phyloP scores from a whole-genome alignment of 2,329 filamentous ascomycete genomes.

The Phyllosticta citriasiana region DNA sequence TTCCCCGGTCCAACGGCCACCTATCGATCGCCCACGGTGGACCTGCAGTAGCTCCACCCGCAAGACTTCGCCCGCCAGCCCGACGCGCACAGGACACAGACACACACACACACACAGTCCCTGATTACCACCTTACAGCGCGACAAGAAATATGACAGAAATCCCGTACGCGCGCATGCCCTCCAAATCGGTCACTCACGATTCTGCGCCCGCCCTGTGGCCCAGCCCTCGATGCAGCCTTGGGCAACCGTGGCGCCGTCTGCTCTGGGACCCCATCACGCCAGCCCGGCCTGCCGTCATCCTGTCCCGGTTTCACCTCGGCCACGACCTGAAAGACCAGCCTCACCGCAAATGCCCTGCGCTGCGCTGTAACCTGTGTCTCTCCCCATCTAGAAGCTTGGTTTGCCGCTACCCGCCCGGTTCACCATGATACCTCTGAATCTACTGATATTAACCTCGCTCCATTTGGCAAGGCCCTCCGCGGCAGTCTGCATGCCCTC shows the following conservation, averaged over 20 bases:
- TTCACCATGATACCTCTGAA: neutral
- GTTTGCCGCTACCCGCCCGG: neutral
- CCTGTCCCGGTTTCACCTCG: constrained; percentile 4
- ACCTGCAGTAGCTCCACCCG: constrained; percentile 10
- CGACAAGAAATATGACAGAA: constrained; percentile 4
- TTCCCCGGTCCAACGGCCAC: constrained; percentile 5
- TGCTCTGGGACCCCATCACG: neutral
- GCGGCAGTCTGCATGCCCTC: neutral
- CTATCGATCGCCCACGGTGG: constrained; percentile 6
- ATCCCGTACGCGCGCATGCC: constrained; percentile 1
- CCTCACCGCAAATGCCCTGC: constrained; percentile 3
- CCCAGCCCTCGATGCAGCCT: neutral
- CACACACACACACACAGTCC: neutral
- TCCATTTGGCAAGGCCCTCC: neutral
- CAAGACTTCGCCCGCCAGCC: constrained; percentile 1
- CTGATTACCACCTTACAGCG: neutral
- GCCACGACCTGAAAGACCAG: neutral
- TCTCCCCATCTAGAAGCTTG: neutral
- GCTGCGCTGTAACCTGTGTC: constrained; percentile 5
- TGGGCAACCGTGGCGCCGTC: constrained; percentile 8
- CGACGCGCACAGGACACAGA: constrained; percentile 1
- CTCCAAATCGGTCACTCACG: constrained; percentile 5
- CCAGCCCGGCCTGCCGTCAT: constrained; percentile 1
- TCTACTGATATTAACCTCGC: neutral
- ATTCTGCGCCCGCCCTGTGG: constrained; percentile 1